These are phyloP conservation scores for Aspergillus viridinutans DNA, from an alignment of 2,329 filamentous ascomycete species.

Conservation along the genomic window DNA sequence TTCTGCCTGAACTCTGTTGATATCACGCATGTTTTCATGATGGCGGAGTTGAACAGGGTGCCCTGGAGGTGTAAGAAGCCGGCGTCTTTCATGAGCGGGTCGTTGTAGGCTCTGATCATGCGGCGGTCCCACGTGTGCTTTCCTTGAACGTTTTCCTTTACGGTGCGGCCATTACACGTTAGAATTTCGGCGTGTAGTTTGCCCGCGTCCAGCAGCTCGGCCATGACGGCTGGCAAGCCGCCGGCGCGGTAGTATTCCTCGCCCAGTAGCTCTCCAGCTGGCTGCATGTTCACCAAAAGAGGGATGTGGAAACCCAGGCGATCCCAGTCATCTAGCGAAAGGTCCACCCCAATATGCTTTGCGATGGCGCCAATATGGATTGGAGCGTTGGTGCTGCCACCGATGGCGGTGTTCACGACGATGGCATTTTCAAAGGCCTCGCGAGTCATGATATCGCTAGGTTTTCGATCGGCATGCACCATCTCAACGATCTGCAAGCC, in stretches of 20 bases:
- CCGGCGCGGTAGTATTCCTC: constrained; percentile 55
- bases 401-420: constrained; percentile 52
- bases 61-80: constrained; percentile 50
- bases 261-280: constrained; percentile 50
- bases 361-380: constrained; percentile 55
- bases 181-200: constrained; percentile 43
- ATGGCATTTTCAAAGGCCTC: constrained; percentile 56
- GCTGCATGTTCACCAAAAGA: constrained; percentile 53
- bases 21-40: constrained; percentile 53
- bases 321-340: constrained; percentile 54
- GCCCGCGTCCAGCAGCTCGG: constrained; percentile 48
- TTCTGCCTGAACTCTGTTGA: constrained; percentile 42
- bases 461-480: constrained; percentile 47
- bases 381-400: constrained; percentile 55
- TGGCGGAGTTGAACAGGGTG: constrained; percentile 49
- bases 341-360: constrained; percentile 49
- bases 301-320: constrained; percentile 48
- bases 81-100: constrained; percentile 48
- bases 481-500: constrained; percentile 50
- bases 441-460: constrained; percentile 53
- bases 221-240: constrained; percentile 51
- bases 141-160: constrained; percentile 42
- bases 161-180: constrained; percentile 46
- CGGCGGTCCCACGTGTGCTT: constrained; percentile 49
- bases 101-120: constrained; percentile 43